phyloP scores from a whole-genome alignment of 805 yeast genomes.

The Ogataea nitratoaversa region DNA sequence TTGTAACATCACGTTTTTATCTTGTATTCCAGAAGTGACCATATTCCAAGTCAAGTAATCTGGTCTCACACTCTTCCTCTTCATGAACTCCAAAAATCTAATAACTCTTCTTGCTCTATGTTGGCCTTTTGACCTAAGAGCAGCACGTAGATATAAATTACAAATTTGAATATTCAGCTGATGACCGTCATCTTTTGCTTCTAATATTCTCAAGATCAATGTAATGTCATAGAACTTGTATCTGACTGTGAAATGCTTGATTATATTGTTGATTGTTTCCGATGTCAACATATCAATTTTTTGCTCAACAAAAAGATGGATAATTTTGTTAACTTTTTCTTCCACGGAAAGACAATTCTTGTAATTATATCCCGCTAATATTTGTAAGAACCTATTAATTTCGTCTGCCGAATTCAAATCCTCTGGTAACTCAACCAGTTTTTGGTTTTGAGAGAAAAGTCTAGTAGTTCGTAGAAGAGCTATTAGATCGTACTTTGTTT shows the following conservation, averaged over 20 bases:
- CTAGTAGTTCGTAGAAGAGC: background rate
- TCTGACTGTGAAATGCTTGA: slow-evolving; percentile 6
- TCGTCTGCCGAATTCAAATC: background rate
- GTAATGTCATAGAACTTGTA: slow-evolving; percentile 8
- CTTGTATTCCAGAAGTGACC: slow-evolving; percentile 6
- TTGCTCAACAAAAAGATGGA: slow-evolving; percentile 1
- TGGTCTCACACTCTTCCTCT: slow-evolving; percentile 2
- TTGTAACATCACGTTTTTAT: background rate
- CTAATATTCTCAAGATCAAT: background rate
- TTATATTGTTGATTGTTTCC: slow-evolving; percentile 4
- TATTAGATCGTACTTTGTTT: background rate
- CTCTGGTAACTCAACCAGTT: slow-evolving; percentile 1
- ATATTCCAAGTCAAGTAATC: slow-evolving; percentile 17
- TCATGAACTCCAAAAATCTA: slow-evolving; percentile 6
- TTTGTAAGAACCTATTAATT: slow-evolving; percentile 4
- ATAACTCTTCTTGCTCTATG: slow-evolving; percentile 9
- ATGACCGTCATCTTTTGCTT: background rate
- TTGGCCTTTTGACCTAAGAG: slow-evolving; percentile 4
- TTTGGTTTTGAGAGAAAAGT: background rate
- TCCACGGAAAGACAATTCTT: slow-evolving; percentile 1
- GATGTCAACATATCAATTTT: slow-evolving; percentile 4
- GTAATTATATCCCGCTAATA: slow-evolving; percentile 6
- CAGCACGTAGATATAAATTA: slow-evolving; percentile 10
- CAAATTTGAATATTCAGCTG: slow-evolving; percentile 8
- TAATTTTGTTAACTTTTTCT: slow-evolving; percentile 1